A percentile compares a stretch with the other conserved stretches of the same genome.
Evolutionary conservation across 1,139 yeast species (phyloP).

Genomic region (Saccharomyces hybrid): DNA sequence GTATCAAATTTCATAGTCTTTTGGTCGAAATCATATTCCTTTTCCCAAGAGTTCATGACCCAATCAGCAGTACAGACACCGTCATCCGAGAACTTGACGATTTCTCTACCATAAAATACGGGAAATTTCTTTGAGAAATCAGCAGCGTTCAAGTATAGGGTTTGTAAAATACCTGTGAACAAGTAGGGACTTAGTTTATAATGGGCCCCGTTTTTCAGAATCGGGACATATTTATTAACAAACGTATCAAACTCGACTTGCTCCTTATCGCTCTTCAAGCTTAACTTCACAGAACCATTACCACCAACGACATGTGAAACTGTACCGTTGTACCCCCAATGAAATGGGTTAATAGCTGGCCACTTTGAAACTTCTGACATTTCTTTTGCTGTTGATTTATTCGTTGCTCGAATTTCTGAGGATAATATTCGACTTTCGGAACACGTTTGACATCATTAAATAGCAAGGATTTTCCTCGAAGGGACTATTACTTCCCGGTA

Average conservation of each 20-base stretch:
- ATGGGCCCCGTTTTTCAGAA: slow-evolving; percentile 38
- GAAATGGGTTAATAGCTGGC: slow-evolving; percentile 29
- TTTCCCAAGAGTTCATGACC: slow-evolving; percentile 40
- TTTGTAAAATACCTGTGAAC: slow-evolving; percentile 71
- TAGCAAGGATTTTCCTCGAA: background rate
- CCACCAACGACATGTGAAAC: slow-evolving; percentile 32
- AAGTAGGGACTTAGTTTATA: slow-evolving; percentile 56
- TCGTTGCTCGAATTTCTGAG: background rate
- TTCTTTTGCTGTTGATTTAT: background rate
- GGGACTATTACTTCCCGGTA: background rate
- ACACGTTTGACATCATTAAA: background rate
- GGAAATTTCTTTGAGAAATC: slow-evolving; percentile 46
- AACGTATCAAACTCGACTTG: slow-evolving; percentile 34
- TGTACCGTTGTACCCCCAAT: slow-evolving; percentile 40
- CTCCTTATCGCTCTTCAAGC: slow-evolving; percentile 29
- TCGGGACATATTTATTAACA: slow-evolving; percentile 38
- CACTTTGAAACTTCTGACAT: slow-evolving; percentile 3
- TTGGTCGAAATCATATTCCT: slow-evolving; percentile 34
- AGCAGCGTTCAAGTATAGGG: slow-evolving; percentile 54
- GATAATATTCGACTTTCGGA: background rate
- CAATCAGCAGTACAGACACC: slow-evolving; percentile 76
- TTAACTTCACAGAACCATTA: slow-evolving; percentile 37
- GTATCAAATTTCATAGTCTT: slow-evolving; percentile 25
- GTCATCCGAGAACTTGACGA: slow-evolving; percentile 51
- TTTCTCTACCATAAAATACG: slow-evolving; percentile 71